These are phyloP conservation scores for Cupressus sempervirens DNA, from an alignment of 75 land plant species.

Conservation along the genomic window DNA sequence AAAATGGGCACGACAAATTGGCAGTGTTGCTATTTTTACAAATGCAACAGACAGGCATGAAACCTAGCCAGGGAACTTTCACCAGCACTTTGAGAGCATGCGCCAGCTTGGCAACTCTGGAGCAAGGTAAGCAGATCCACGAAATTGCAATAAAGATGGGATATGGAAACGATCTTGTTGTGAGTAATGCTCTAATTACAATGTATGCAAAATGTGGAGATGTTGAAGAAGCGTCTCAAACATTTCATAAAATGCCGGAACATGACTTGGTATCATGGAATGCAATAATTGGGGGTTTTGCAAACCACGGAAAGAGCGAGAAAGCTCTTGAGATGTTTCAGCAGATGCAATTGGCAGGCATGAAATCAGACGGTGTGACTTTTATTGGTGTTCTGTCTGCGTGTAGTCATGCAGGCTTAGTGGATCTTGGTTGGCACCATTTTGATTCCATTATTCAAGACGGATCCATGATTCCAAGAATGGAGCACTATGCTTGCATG, in stretches of 20 bases:
- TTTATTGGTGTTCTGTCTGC: conserved; percentile 16
- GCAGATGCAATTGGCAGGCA: conserved; percentile 11
- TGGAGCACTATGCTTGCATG: conserved; percentile 19
- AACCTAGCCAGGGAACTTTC: conserved; percentile 19
- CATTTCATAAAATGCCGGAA: conserved; percentile 15
- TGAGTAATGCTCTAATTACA: conserved; percentile 19
- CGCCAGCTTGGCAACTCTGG: conserved; percentile 8
- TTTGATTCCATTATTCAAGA: conserved; percentile 4
- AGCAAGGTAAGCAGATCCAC: conserved; percentile 5
- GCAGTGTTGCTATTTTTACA: conserved; percentile 13
- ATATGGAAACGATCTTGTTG: conserved; percentile 5
- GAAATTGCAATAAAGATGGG: conserved; percentile 5
- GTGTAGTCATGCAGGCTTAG: conserved; percentile 19
- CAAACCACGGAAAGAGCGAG: not conserved
- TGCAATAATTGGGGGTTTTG: conserved; percentile 20
- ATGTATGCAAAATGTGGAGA: conserved; percentile 27
- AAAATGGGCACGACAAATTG: conserved; percentile 13
- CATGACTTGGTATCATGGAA: conserved; percentile 17
- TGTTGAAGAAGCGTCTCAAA: conserved; percentile 15
- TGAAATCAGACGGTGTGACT: conserved; percentile 14
- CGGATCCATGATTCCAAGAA: conserved; percentile 1
- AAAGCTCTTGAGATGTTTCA: conserved; percentile 16
- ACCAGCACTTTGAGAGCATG: conserved; percentile 15
- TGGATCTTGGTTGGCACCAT: conserved; percentile 16
- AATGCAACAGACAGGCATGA: conserved; percentile 14